Base-by-base conservation (phyloP, 2,329 filamentous ascomycete genomes). In the Pseudonectria foliicola region DNA sequence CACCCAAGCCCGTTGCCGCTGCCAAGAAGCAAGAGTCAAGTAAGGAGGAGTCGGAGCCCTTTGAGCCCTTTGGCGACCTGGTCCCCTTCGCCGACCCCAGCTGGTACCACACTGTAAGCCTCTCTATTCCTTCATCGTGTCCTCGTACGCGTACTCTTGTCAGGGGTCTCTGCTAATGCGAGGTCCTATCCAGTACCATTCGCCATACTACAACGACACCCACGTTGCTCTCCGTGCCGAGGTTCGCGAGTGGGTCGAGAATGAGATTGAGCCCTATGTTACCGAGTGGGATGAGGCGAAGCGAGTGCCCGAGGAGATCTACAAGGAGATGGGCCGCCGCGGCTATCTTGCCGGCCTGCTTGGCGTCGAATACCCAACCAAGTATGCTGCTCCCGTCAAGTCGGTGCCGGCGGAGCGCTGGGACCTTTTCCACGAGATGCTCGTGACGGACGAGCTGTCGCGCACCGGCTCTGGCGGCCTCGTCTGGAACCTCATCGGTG, bases 391-490 rank as follows among this genome's bases (percentile, higher is more conserved):
- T 8, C 68, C 72, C 6, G 76, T 95, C 51, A 77, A 84, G 65
- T 82, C 79, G 31, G 92, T 98, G 10, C 63, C 82, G 1, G 70
- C 85, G 1, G 87, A 95, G 66, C 82, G 92, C 60, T 98, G 90
- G 90, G 92, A 98, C 67, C 77, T 94, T 29, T 98, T 96, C 80
- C 92, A 98, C 66, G 92, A 98, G 73, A 75, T 96, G 77, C 73
- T 96, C 29, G 60, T 98, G 40, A 96, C 90, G 1, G 92, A 98
- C 51, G 92, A 98, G 73, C 68, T 98, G 29, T 94, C 86, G 26
- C 85, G 92, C 36, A 71, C 80, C 33, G 92, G 82, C 37, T 93
- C 85, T 31, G 92, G 92, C 54, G 92, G 92, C 39, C 83, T 96
- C 45, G 88, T 96, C 14, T 96, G 92, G 92, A 95, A 95, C 62